phyloP scores from a whole-genome alignment of 2,329 filamentous ascomycete genomes.

The Aspergillus sp. region DNA sequence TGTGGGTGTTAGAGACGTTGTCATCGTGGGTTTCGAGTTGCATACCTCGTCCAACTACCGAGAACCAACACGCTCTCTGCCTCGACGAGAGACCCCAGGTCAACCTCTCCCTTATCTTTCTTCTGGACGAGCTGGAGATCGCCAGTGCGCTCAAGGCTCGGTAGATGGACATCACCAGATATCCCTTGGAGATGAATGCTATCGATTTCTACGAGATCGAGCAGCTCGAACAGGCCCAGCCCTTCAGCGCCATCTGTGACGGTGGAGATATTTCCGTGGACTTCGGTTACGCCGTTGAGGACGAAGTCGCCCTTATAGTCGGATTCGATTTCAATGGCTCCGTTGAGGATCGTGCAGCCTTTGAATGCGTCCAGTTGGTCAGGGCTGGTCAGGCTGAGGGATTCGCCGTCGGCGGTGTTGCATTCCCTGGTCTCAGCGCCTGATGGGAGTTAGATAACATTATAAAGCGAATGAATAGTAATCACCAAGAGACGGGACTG shows the following conservation, averaged over 20 bases:
- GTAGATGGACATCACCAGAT: not conserved
- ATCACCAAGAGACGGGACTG: too few species aligned
- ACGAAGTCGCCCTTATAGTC: not conserved
- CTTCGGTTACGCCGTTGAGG: not conserved
- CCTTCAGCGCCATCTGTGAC: not conserved
- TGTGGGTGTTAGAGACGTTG: not conserved
- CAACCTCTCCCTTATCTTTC: not conserved
- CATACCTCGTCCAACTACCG: not conserved
- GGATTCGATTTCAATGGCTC: not conserved
- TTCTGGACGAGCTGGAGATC: not conserved
- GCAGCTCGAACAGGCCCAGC: not conserved
- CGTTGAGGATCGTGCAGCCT: not conserved
- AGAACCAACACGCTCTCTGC: not conserved
- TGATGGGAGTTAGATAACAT: too few species aligned
- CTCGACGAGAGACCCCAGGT: not conserved
- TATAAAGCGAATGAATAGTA: too few species aligned
- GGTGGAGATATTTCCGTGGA: not conserved
- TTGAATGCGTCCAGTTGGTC: not conserved
- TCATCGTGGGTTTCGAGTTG: too few species aligned
- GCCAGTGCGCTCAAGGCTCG: not conserved
- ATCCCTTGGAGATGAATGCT: not conserved
- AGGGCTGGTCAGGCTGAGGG: too few species aligned
- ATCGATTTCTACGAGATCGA: not conserved
- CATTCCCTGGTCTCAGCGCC: too few species aligned
- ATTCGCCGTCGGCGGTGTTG: too few species aligned